Conservation (phyloP, 371 early-diverging fungal genomes). For the Mycotypha africana region DNA sequence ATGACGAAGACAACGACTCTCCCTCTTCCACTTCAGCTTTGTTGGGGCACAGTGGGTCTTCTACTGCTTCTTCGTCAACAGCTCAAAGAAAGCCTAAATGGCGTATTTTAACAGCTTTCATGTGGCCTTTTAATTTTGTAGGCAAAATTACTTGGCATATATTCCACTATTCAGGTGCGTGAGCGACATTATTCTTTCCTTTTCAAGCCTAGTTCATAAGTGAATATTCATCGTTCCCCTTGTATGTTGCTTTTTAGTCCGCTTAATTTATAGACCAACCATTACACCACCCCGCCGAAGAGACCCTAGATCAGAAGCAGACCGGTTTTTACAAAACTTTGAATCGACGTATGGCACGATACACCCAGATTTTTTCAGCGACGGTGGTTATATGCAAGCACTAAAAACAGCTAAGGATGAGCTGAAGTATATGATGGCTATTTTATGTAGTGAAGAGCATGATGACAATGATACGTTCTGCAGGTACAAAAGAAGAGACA, state of each 20-base stretch:
- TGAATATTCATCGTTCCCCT: too few relatives aligned
- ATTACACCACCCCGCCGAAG: conserved; percentile 27
- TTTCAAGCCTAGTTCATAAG: too few relatives aligned
- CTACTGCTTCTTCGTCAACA: background rate
- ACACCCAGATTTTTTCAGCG: conserved; percentile 69
- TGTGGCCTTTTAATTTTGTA: conserved; percentile 54
- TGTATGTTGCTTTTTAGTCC: conserved; percentile 12
- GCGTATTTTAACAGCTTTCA: conserved; percentile 29
- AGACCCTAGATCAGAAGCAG: conserved; percentile 58
- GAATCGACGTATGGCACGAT: conserved; percentile 61
- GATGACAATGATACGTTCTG: conserved; percentile 71
- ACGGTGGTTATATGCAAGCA: conserved; percentile 72
- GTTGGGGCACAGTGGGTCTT: conserved; percentile 2
- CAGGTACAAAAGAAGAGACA: conserved; percentile 22
- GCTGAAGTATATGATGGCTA: conserved; percentile 62
- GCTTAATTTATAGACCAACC: conserved; percentile 40
- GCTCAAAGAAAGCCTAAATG: background rate
- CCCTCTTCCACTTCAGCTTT: conserved; percentile 18
- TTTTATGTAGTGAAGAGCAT: conserved; percentile 75
- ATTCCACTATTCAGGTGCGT: too few relatives aligned
- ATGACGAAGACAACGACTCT: conserved; percentile 6
- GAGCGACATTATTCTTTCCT: too few relatives aligned
- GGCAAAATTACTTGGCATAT: conserved; percentile 48
- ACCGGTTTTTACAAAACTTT: conserved; percentile 64
- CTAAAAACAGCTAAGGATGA: conserved; percentile 67